phyloP scores from a whole-genome alignment of 2,329 filamentous ascomycete species.

The Raffaelea ambrosiae region DNA sequence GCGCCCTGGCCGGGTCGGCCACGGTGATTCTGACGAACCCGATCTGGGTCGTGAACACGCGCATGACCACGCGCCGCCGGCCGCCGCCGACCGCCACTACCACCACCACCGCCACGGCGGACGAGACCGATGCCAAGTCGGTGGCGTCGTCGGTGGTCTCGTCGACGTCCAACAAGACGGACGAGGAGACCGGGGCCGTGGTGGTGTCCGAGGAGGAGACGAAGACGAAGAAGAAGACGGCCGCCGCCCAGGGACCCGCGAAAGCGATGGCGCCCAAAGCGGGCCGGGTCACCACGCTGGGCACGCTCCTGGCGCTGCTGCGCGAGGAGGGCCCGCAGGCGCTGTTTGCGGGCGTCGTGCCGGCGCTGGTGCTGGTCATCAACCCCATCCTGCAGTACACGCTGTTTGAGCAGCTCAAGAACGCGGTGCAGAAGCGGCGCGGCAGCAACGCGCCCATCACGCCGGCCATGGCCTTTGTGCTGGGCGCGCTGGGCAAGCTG shows the following conservation, averaged over 20 bases:
- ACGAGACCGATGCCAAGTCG: slow-evolving; percentile 13
- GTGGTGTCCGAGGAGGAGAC: slow-evolving; percentile 16
- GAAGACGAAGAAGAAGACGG: slow-evolving; percentile 15
- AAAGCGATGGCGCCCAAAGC: slow-evolving; percentile 43
- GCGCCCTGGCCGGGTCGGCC: slow-evolving; percentile 84
- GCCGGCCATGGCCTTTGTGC: slow-evolving; percentile 77
- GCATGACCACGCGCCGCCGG: slow-evolving; percentile 84
- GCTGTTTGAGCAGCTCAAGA: slow-evolving; percentile 97
- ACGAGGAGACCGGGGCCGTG: slow-evolving; percentile 8
- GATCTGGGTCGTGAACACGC: slow-evolving; percentile 98
- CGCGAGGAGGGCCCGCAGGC: slow-evolving; percentile 75
- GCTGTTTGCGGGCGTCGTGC: slow-evolving; percentile 86
- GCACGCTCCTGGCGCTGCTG: slow-evolving; percentile 72
- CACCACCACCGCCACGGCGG: not conserved
- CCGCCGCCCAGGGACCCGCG: slow-evolving; percentile 20
- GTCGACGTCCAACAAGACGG: slow-evolving; percentile 12
- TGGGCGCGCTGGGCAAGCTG: slow-evolving; percentile 90
- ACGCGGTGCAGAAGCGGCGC: slow-evolving; percentile 54
- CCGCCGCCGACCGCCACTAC: slow-evolving; percentile 22
- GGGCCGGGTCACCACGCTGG: slow-evolving; percentile 52
- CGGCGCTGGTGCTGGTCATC: slow-evolving; percentile 87
- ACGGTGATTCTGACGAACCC: slow-evolving; percentile 96
- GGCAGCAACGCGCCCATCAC: slow-evolving; percentile 43
- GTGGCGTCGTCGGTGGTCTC: slow-evolving; percentile 3
- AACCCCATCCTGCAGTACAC: slow-evolving; percentile 99